A percentile compares a stretch with the other conserved stretches of the same genome.
These are phyloP conservation scores for Climacium dendroides DNA, from an alignment of 225 moss, liverwort and hornwort genomes.

Conservation along the genomic window DNA sequence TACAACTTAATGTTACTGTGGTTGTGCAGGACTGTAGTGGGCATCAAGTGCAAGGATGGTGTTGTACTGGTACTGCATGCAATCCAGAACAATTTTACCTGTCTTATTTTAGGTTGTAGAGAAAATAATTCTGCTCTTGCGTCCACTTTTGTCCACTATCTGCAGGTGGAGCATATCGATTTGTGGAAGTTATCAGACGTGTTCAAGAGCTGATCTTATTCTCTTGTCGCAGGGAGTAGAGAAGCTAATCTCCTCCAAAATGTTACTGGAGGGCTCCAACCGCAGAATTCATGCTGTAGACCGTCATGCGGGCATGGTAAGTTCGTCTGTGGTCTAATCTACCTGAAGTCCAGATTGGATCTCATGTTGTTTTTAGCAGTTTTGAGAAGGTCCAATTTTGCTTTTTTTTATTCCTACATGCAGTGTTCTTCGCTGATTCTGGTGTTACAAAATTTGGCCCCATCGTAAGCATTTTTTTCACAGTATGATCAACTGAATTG, in stretches of 20 bases:
- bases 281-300: conserved; percentile 93
- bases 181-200: not conserved
- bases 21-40: conserved; percentile 69
- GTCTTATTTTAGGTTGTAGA: not conserved
- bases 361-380: not conserved
- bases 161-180: not conserved
- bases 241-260: conserved; percentile 84
- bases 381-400: not conserved
- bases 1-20: not conserved
- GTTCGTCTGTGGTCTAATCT: not conserved
- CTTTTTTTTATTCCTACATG: not conserved
- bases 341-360: not conserved
- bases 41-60: conserved; percentile 98
- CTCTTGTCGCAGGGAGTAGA: conserved; percentile 60
- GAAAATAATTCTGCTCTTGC: not conserved
- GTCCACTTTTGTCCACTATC: not conserved
- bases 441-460: not conserved
- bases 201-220: not conserved
- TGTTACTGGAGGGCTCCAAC: conserved; percentile 90
- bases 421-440: not conserved
- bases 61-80: conserved; percentile 56
- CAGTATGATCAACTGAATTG: not conserved
- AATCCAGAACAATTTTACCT: not conserved
- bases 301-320: conserved; percentile 88
- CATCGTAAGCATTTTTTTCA: not conserved